phyloP scores from a whole-genome alignment of 164 flowering plant species.

The Houttuynia cordata region DNA sequence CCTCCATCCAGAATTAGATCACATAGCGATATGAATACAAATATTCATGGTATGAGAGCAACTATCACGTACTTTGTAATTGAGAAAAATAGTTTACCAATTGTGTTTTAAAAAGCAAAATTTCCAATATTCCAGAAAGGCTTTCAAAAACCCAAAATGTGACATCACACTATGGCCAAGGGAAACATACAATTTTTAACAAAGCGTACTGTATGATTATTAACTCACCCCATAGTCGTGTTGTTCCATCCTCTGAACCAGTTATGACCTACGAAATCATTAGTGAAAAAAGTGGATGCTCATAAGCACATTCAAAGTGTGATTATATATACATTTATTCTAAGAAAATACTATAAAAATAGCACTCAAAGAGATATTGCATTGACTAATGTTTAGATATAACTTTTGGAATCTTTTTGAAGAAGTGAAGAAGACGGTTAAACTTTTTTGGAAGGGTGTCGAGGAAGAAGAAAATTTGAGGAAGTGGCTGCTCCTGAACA shows the following conservation, averaged over 20 bases:
- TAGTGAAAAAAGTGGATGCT: not conserved
- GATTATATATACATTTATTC: no score
- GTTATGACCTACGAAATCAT: conserved; percentile 60
- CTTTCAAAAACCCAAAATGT: no score
- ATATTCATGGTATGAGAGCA: no score
- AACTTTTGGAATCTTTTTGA: not conserved
- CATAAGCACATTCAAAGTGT: no score
- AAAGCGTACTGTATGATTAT: not conserved
- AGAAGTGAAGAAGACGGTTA: not conserved
- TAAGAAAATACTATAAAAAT: no score
- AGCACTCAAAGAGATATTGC: not conserved
- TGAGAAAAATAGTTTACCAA: no score
- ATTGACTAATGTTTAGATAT: no score
- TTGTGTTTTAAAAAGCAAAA: no score
- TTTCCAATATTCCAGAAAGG: no score
- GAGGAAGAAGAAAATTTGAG: not conserved
- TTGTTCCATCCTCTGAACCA: conserved; percentile 97
- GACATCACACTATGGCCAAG: not conserved
- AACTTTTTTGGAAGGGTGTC: not conserved
- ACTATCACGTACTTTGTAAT: no score
- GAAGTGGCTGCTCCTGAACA: not conserved
- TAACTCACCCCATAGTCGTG: conserved; percentile 78
- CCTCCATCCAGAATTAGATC: no score
- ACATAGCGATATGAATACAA: no score
- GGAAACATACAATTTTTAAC: not conserved